Base-by-base conservation (phyloP, 176 grass and related monocot species). In the Pharus latifolius region DNA sequence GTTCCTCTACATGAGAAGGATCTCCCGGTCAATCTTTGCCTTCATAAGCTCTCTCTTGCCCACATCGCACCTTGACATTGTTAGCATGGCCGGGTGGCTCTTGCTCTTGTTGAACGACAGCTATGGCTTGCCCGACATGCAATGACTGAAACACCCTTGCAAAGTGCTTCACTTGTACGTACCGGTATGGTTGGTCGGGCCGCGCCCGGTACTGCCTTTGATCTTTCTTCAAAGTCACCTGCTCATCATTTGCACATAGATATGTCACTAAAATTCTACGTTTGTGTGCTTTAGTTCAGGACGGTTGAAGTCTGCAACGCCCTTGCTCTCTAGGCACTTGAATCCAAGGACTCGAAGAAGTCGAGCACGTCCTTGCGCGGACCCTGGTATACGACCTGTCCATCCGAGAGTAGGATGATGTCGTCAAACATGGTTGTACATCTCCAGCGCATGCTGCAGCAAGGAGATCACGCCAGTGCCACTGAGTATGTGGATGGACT, bases 1-100 rank as follows among this genome's bases (percentile, higher is more conserved):
- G 58, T 98, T 93, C 78, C 94, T 90, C 67, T 93, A 92, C 94
- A 98, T 92, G 15, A 98, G 87, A 46, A 98, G 83, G 49, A 92
- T 59, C 67, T 98, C 86, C 46, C 89, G 64, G 35, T 80, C 78
- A 56, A 93, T 82, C 37, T 90, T 89, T 65, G 94, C 89, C 67
- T 88, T 98, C 4, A 98, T 34, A 20, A 98, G 61, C 43, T 98
- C 87, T 67, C 31, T 92, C 44, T 72, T 52, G 74, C 75, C 70
- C 15, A 82, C 81, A 0, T 89, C 94, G 34, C 85, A 98, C 80
- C 69, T 90, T 0, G 81, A 78, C 19, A 84, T 98, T 7, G 89
- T 85, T 59, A 98, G 58, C 3, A 86, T 89, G 3, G 86, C 94
- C 23, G 87, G 86, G 69, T 98, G 94, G 70, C 83, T 83, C 49